Conservation (phyloP, 805 yeast genomes). For the Kregervanrija fluxuum region DNA sequence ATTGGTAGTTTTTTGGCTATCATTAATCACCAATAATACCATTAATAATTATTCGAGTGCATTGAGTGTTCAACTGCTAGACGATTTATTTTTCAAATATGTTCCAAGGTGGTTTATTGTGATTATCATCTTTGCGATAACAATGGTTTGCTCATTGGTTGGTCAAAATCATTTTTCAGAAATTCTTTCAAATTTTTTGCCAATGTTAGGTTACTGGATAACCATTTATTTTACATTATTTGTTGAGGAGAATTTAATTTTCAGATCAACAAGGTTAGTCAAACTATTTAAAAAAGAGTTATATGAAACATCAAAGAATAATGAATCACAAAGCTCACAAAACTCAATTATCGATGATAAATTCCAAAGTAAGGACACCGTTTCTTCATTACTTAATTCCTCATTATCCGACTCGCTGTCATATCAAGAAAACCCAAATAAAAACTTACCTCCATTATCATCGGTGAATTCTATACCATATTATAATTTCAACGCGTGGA, state of each 20-base stretch:
- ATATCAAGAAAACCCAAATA: background rate
- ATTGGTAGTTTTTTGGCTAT: slow-evolving; percentile 59
- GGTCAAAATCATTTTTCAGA: slow-evolving; percentile 69
- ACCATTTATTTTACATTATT: slow-evolving; percentile 70
- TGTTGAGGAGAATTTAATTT: slow-evolving; percentile 64
- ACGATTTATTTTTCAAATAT: slow-evolving; percentile 39
- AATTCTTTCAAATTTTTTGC: slow-evolving; percentile 73
- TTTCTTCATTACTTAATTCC: background rate
- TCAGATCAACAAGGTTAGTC: slow-evolving; percentile 43
- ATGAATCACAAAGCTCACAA: background rate
- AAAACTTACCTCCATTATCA: slow-evolving; percentile 11
- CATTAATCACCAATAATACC: slow-evolving; percentile 75
- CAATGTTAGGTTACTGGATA: slow-evolving; percentile 91
- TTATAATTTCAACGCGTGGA: slow-evolving; percentile 74
- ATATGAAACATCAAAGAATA: slow-evolving; percentile 4
- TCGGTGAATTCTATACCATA: slow-evolving; percentile 25
- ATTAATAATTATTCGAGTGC: slow-evolving; percentile 79
- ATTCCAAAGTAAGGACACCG: background rate
- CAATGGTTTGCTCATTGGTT: slow-evolving; percentile 63
- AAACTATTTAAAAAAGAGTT: slow-evolving; percentile 38
- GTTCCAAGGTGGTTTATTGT: slow-evolving; percentile 79
- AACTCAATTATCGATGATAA: background rate
- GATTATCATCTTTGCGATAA: slow-evolving; percentile 51
- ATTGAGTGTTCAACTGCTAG: slow-evolving; percentile 64
- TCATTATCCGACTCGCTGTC: background rate